Evolutionary conservation across 2,329 filamentous ascomycete species (phyloP), one percentile per base, ranked within the genome.

Genomic region (Phoma sp.): DNA sequence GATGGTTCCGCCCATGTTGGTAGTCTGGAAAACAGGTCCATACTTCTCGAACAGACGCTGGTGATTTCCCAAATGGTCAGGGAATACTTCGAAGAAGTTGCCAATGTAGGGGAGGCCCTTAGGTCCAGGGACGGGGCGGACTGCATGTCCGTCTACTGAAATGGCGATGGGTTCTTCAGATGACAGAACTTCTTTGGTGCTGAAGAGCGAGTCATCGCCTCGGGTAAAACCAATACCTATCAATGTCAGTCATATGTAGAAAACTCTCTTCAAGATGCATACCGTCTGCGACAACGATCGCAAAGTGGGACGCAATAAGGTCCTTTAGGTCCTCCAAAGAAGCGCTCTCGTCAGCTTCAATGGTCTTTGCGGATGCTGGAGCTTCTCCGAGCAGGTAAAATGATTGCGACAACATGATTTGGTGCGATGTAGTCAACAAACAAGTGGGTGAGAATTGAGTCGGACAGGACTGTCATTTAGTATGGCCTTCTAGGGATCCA

Each of bases 81-180:
- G 75, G 46, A 67, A 78, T 9, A 78, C 61, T 55, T 74, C 74
- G 37, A 70, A 74, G 50, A 68, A 74, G 55, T 68, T 75, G 14
- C 75, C 75, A 7, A 74, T 66, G 32, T 70, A 65, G 0, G 75
- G 75, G 6, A 75, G 63, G 7, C 70, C 69, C 24, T 57, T 58
- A 14, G 75, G 82, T 2, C 74, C 77, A 2, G 66, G 69, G 2
- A 64, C 57, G 2, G 79, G 73, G 1, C 78, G 79, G 6, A 84
- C 78, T 4, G 56, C 50, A 33, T 80, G 75, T 22, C 81, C 80
- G 52, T 83, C 81, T 13, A 84, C 75, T 4, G 75, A 78, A 57
- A 83, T 74, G 49, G 58, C 63, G 27, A 73, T 60, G 6, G 69
- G 52, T 24, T 47, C 55, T 18, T 57, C 32, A 27, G 60, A 60